Percentiles rank a stretch among this genome's conserved stretches.
Conservation (phyloP, 192 early-diverging fungal species). For the Coemansia sp. region DNA sequence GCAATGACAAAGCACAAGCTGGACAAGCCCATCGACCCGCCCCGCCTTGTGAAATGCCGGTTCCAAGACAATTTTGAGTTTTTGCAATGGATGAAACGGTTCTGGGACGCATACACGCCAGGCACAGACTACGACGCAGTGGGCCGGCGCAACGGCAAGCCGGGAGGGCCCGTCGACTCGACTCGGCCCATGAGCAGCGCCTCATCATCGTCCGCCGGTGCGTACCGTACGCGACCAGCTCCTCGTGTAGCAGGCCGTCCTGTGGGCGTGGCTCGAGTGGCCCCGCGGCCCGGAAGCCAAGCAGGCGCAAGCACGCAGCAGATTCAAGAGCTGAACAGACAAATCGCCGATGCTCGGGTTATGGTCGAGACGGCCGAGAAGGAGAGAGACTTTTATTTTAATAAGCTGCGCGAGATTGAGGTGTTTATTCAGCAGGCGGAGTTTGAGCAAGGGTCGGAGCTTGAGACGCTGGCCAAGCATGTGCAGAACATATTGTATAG, state of each 20-base stretch:
- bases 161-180: slow-evolving; percentile 30
- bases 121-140: slow-evolving; percentile 82
- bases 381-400: slow-evolving; percentile 97
- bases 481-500: slow-evolving; percentile 91
- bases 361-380: slow-evolving; percentile 91
- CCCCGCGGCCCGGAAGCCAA: slow-evolving; percentile 24
- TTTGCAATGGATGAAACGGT: slow-evolving; percentile 92
- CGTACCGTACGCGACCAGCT: slow-evolving; percentile 30
- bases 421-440: slow-evolving; percentile 84
- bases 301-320: slow-evolving; percentile 49
- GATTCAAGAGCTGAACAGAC: slow-evolving; percentile 71
- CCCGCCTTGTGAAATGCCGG: slow-evolving; percentile 88
- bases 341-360: slow-evolving; percentile 77
- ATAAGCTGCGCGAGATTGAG: slow-evolving; percentile 92
- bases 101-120: slow-evolving; percentile 86
- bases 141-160: slow-evolving; percentile 59
- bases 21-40: slow-evolving; percentile 88
- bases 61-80: slow-evolving; percentile 99
- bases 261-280: neutral
- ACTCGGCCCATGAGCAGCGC: slow-evolving; percentile 42
- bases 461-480: slow-evolving; percentile 63
- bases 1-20: slow-evolving; percentile 87
- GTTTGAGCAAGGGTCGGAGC: slow-evolving; percentile 47
- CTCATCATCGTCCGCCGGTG: slow-evolving; percentile 42
- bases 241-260: slow-evolving; percentile 7